phyloP scores from a whole-genome alignment of 2,329 filamentous ascomycete species.

The Talaromyces funiculosus region DNA sequence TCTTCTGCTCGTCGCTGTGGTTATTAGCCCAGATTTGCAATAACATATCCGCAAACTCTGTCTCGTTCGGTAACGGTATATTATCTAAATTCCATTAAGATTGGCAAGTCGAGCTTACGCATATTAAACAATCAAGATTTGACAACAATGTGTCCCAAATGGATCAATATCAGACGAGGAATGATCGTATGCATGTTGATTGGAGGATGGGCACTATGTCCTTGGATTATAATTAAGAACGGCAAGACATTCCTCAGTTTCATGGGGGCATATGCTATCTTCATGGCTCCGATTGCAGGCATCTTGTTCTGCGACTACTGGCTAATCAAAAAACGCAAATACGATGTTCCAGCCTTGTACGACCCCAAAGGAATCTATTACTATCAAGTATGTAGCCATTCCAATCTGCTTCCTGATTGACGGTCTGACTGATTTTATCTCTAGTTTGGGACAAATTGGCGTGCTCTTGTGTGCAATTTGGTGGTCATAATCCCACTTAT shows the following conservation, averaged over 20 bases:
- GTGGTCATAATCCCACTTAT: conserved; percentile 8
- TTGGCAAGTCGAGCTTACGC: no score
- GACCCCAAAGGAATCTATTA: conserved; percentile 10
- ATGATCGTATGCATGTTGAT: conserved; percentile 42
- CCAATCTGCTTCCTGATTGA: no score
- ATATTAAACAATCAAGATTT: no score
- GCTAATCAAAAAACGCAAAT: conserved; percentile 33
- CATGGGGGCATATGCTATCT: conserved; percentile 24
- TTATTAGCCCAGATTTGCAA: conserved; percentile 47
- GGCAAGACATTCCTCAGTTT: conserved; percentile 26
- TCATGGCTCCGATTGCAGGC: conserved; percentile 39
- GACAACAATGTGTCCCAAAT: conserved; percentile 48
- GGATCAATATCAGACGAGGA: conserved; percentile 49
- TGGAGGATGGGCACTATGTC: conserved; percentile 27
- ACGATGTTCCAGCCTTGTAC: conserved; percentile 42
- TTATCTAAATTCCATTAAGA: no score
- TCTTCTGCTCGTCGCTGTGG: conserved; percentile 26
- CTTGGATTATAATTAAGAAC: conserved; percentile 34
- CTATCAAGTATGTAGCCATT: not conserved
- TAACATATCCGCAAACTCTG: conserved; percentile 50
- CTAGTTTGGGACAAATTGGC: conserved; percentile 13
- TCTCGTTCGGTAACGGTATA: conserved; percentile 52
- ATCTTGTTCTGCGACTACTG: conserved; percentile 41
- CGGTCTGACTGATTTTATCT: no score
- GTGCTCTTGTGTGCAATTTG: conserved; percentile 7